Evolutionary conservation across 2,329 filamentous ascomycete species (phyloP), one percentile per base, ranked within the genome.

Genomic region (Huntiella savannae): DNA sequence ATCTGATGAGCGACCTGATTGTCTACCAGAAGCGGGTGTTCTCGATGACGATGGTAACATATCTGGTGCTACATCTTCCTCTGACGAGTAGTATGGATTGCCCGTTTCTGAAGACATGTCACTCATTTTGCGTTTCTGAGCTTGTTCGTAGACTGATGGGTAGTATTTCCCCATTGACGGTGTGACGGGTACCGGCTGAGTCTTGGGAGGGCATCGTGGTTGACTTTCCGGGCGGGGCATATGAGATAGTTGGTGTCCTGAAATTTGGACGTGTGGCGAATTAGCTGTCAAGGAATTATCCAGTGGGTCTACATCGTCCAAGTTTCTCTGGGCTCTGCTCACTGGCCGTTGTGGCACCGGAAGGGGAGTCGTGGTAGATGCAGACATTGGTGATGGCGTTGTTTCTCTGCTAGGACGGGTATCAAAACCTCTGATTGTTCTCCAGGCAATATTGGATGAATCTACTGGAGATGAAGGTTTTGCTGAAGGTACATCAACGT

Each of bases 121-220:
- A 16, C 7, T 34, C 10, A 11, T 15, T 8, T 38, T 36, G 33
- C 48, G 40, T 28, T 36, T 17, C 58, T 60, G n/a, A 15, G 34
- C 43, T 62, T 56, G 22, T 52, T 74, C 70, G 53, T 75, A 77
- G 57, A 77, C 77, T 19, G 71, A 68, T 0, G 74, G 74, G 49
- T 77, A 75, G 53, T 77, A 78, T 58, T 77, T 77, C 17, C 74
- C 74, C 59, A 75, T 62, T 0, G 73, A 70, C 32, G 74, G 58
- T 3, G 63, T 58, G 33, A 58, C 63, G 34, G 40, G 13, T 4
- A 40, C 11, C 28, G 13, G 17, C 40, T 28, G 22, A 13, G 43
- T 34, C 33, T 16, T 28, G 7, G 5, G 22, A 7, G 22, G 22
- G 8, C 6, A 28, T 28, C 22, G 22, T 28, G 22, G 46, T 16